Conservation (phyloP, 2,329 filamentous ascomycete species). For the Didymellaceae sp. region DNA sequence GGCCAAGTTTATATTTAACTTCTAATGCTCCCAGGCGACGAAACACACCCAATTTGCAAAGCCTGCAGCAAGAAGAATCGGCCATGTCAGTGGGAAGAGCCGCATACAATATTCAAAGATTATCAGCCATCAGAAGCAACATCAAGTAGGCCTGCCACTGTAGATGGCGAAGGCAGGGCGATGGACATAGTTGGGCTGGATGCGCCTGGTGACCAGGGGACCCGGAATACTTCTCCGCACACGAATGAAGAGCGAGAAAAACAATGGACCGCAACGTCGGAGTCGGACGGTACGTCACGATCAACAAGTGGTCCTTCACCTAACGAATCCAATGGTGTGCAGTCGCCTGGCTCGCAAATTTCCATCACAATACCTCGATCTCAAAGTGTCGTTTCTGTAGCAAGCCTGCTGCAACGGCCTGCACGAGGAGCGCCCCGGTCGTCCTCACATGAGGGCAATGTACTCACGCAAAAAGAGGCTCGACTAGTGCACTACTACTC, state of each 20-base stretch:
- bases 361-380: not conserved
- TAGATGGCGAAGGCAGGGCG: slow-evolving; percentile 14
- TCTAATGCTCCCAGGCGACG: slow-evolving; percentile 31
- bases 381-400: slow-evolving; percentile 16
- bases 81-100: slow-evolving; percentile 39
- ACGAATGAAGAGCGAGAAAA: not conserved
- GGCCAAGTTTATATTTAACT: not conserved
- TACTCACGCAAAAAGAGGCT: slow-evolving; percentile 33
- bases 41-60: slow-evolving; percentile 36
- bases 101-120: slow-evolving; percentile 35
- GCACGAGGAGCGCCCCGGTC: slow-evolving; percentile 10
- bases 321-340: slow-evolving; percentile 14
- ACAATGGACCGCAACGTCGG: slow-evolving; percentile 14
- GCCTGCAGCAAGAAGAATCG: slow-evolving; percentile 43
- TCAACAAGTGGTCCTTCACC: slow-evolving; percentile 22
- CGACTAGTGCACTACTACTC: slow-evolving; percentile 39
- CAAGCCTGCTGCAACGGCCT: slow-evolving; percentile 18
- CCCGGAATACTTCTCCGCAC: slow-evolving; percentile 27
- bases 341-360: slow-evolving; percentile 23
- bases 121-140: slow-evolving; percentile 31
- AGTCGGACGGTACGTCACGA: slow-evolving; percentile 16
- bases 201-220: slow-evolving; percentile 18
- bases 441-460: slow-evolving; percentile 14
- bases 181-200: slow-evolving; percentile 28
- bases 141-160: slow-evolving; percentile 20